phyloP scores from a whole-genome alignment of 2,329 filamentous ascomycete genomes.

The Teratosphaeria destructans region DNA sequence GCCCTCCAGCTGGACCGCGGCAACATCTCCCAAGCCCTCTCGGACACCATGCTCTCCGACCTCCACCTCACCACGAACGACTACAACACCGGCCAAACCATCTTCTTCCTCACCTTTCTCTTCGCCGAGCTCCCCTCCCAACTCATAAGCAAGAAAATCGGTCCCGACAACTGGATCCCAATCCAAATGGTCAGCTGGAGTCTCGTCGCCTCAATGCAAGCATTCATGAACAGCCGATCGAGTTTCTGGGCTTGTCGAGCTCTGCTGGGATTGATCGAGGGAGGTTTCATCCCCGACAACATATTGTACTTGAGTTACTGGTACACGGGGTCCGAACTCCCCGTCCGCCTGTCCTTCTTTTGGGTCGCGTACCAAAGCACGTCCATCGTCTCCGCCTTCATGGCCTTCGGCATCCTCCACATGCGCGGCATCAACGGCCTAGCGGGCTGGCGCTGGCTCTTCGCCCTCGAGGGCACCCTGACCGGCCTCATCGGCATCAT shows the following conservation, averaged over 20 bases:
- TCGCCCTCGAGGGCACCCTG: conserved; percentile 45
- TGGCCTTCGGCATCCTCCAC: conserved; percentile 46
- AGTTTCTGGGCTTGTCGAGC: conserved; percentile 30
- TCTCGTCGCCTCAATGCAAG: conserved; percentile 30
- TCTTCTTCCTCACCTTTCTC: conserved; percentile 79
- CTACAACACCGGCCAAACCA: conserved; percentile 35
- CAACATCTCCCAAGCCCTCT: conserved; percentile 27
- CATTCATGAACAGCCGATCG: conserved; percentile 22
- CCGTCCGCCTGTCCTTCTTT: conserved; percentile 56
- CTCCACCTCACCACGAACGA: conserved; percentile 39
- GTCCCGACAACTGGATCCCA: conserved; percentile 34
- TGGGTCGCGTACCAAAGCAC: conserved; percentile 52
- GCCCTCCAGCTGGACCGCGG: conserved; percentile 46
- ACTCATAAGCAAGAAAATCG: conserved; percentile 35
- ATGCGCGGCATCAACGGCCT: conserved; percentile 36
- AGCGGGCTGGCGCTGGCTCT: conserved; percentile 45
- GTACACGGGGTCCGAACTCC: conserved; percentile 61
- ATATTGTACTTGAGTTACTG: conserved; percentile 63
- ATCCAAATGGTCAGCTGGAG: conserved; percentile 34
- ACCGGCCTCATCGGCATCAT: conserved; percentile 44
- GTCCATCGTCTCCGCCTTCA: conserved; percentile 36
- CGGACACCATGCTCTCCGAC: conserved; percentile 38
- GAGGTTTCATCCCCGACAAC: conserved; percentile 51
- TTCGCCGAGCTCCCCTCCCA: conserved; percentile 29
- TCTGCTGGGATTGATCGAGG: conserved; percentile 32